Conservation (phyloP, 2,329 filamentous ascomycete species). For the Cryphonectria parasitica region DNA sequence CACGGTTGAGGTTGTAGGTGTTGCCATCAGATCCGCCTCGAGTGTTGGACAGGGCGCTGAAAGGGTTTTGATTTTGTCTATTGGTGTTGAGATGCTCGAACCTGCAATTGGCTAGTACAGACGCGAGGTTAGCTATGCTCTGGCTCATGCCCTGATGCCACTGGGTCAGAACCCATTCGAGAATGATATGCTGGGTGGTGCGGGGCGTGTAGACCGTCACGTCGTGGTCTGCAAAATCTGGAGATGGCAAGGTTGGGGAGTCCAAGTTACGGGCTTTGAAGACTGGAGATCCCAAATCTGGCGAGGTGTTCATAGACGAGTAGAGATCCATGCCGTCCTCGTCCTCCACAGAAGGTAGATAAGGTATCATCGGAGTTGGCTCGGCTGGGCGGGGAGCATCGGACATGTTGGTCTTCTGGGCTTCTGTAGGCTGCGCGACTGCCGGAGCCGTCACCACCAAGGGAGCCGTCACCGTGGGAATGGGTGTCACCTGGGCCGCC, state of each 20-base stretch:
- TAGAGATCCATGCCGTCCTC: not conserved
- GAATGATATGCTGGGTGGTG: not conserved
- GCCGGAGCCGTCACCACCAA: not conserved
- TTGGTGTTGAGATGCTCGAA: slow-evolving; percentile 27
- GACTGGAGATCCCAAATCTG: not conserved
- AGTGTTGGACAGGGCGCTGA: slow-evolving; percentile 44
- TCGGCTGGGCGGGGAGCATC: not conserved
- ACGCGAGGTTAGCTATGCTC: slow-evolving; percentile 6
- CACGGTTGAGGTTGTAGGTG: slow-evolving; percentile 58
- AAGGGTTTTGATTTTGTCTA: slow-evolving; percentile 35
- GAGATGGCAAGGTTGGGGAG: not conserved
- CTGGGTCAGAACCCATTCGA: not conserved
- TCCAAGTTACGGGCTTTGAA: too few relatives aligned
- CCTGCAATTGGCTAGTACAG: slow-evolving; percentile 6
- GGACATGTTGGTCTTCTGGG: not conserved
- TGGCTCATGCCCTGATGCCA: not conserved
- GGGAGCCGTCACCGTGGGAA: not conserved
- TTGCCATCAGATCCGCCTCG: slow-evolving; percentile 45
- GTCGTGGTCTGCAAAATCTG: not conserved
- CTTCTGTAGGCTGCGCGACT: not conserved
- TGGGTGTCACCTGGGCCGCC: not conserved
- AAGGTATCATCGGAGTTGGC: not conserved
- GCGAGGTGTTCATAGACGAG: not conserved
- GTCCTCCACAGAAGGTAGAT: not conserved
- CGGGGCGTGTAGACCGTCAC: not conserved